phyloP scores from a whole-genome alignment of 768 basidiomycete genomes.

The Leccinum imitatum region DNA sequence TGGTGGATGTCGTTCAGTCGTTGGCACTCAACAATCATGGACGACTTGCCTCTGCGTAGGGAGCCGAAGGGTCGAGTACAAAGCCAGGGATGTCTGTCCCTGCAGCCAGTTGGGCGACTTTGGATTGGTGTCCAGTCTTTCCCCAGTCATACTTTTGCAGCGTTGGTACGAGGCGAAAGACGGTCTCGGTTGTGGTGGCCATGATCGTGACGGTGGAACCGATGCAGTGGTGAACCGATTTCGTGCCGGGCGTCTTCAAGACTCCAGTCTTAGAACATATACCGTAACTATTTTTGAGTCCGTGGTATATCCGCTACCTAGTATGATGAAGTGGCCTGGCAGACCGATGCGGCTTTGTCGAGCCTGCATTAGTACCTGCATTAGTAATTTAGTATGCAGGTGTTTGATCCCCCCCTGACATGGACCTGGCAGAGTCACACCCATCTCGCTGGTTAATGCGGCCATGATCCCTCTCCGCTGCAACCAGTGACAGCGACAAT shows the following conservation, averaged over 20 bases:
- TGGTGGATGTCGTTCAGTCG: conserved; percentile 31
- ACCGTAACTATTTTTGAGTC: neutral
- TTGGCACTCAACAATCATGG: neutral
- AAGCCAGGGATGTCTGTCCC: conserved; percentile 64
- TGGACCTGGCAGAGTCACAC: neutral
- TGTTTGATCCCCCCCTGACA: no score
- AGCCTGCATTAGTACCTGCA: no score
- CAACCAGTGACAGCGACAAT: neutral
- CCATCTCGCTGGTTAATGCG: neutral
- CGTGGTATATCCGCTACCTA: neutral
- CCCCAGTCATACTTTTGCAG: conserved; percentile 96
- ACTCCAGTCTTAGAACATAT: neutral
- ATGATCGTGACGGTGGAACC: conserved; percentile 23
- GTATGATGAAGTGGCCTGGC: no score
- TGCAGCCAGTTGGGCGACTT: conserved; percentile 83
- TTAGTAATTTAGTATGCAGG: no score
- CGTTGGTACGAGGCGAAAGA: conserved; percentile 83
- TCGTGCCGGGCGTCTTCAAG: neutral
- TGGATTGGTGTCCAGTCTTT: conserved; percentile 72
- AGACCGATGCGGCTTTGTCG: no score
- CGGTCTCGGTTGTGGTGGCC: conserved; percentile 31
- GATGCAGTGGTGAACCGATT: neutral
- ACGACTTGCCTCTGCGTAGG: conserved; percentile 86
- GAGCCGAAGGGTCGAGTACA: conserved; percentile 61
- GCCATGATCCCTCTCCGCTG: neutral